Evolutionary conservation across 306 rosid genomes (phyloP).

Genomic region (Sphenostylis stenocarpa): DNA sequence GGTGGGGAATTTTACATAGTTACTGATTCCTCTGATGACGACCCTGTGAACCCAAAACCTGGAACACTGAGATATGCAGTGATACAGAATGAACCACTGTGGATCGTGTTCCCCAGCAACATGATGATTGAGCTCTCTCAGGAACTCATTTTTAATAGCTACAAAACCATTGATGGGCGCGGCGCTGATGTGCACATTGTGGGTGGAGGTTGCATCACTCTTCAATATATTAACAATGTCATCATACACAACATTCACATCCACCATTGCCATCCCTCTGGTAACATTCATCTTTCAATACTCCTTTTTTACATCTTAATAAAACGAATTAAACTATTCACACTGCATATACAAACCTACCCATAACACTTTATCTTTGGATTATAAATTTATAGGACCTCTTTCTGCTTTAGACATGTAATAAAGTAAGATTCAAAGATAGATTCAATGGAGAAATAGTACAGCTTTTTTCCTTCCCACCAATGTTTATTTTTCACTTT

Average conservation of each 20-base stretch:
- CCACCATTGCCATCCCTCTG: slow-evolving; percentile 87
- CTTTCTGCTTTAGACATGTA: neutral
- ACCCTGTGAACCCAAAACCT: slow-evolving; percentile 77
- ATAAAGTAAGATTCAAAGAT: neutral
- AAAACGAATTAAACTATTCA: neutral
- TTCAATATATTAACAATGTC: slow-evolving; percentile 82
- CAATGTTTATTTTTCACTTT: neutral
- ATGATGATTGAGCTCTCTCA: slow-evolving; percentile 83
- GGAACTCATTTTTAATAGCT: slow-evolving; percentile 89
- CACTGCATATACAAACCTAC: neutral
- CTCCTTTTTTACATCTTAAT: neutral
- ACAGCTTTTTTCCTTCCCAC: neutral
- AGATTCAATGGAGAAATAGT: neutral
- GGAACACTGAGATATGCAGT: slow-evolving; percentile 82
- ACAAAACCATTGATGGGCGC: slow-evolving; percentile 88
- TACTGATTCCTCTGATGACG: slow-evolving; percentile 73
- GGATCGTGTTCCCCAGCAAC: slow-evolving; percentile 81
- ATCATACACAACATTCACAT: slow-evolving; percentile 88
- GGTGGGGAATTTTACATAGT: slow-evolving; percentile 82
- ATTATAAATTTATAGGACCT: neutral
- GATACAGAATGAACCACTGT: slow-evolving; percentile 65
- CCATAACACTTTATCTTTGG: neutral
- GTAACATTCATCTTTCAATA: slow-evolving; percentile 34
- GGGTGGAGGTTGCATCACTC: slow-evolving; percentile 92
- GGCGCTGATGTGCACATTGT: slow-evolving; percentile 95